These are phyloP conservation scores for Wickerhamomyces canadensis DNA, from an alignment of 805 yeast species.

Conservation along the genomic window DNA sequence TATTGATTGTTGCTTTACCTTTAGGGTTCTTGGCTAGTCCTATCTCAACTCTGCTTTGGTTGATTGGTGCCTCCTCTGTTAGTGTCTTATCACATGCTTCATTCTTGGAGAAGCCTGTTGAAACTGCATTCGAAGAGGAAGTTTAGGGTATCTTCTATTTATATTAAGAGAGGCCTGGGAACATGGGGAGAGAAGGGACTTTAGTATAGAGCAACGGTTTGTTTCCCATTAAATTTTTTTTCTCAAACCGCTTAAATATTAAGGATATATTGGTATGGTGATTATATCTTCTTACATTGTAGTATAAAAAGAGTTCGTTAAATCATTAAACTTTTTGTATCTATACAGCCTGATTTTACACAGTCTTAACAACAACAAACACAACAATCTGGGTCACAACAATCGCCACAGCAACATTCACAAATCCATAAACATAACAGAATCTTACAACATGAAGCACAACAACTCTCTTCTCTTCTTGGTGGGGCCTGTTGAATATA, in stretches of 20 bases:
- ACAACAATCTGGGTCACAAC: not conserved
- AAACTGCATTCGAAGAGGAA: slow-evolving; percentile 87
- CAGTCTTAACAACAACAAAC: not conserved
- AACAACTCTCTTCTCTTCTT: slow-evolving; percentile 21
- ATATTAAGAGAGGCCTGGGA: too few species aligned
- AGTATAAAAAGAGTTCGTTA: too few species aligned
- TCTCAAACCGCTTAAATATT: too few species aligned
- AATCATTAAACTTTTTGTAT: too few species aligned
- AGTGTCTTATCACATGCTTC: slow-evolving; percentile 82
- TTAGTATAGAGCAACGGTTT: not conserved
- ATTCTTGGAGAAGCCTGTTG: slow-evolving; percentile 91
- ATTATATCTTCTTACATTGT: too few species aligned
- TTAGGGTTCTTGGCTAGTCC: slow-evolving; percentile 87
- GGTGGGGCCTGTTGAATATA: slow-evolving; percentile 26
- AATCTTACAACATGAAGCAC: slow-evolving; percentile 24
- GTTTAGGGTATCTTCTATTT: too few species aligned
- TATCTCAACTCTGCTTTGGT: slow-evolving; percentile 84
- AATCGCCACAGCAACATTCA: slow-evolving; percentile 24
- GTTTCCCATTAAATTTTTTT: too few species aligned
- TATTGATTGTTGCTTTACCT: slow-evolving; percentile 72
- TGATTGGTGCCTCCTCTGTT: slow-evolving; percentile 78
- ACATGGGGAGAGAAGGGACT: too few species aligned
- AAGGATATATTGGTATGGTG: too few species aligned
- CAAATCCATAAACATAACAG: slow-evolving; percentile 28
- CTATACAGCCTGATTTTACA: too few species aligned